Evolutionary conservation across 2,329 filamentous ascomycete species (phyloP), one percentile per base, ranked within the genome.

Genomic region (Spiromastix sp.): DNA sequence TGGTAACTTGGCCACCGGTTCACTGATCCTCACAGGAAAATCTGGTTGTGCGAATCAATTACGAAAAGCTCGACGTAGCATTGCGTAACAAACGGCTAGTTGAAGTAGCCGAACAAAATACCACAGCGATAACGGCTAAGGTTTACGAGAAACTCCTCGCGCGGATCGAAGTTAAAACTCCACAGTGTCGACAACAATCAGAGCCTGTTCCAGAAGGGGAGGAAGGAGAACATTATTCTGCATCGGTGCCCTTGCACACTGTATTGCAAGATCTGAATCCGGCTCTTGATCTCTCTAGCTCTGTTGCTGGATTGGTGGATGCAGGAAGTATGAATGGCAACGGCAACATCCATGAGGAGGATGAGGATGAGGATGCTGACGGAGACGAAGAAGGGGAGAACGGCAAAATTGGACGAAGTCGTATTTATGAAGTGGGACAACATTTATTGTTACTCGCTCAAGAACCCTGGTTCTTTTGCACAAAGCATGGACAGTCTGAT

Each of bases 1-100:
- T n/a, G n/a, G n/a, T n/a, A n/a, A n/a, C n/a, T n/a, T n/a, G n/a
- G 21, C 16, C 10, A n/a, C 4, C n/a, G 21, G 12, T 24, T 2
- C 9, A n/a, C 11, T 19, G 13, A 21, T 19, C n/a, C 9, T 5
- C 22, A 12, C 52, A 93, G 79, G 72, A 76, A 32, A 73, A 81
- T 39, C 67, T 86, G 44, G 70, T 87, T 22, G 67, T 96, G 32
- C 76, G 80, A 18, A 68, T 95, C 36, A 95, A 94, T 53, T 80
- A 85, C 50, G 81, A 87, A 37, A 93, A 89, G 56, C 84, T 85
- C 40, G 67, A 80, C 5, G 83, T 95, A 7, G 78, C 83, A 32
- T 68, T 94, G 43, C 83, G 89, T 38, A 94, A 85, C 48, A 72
- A 79, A 44, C 75, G 77, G 13, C 75, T 96, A 2, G 75, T 80